Evolutionary conservation across 306 rosid genomes (phyloP), one percentile per base, ranked within the genome.

Genomic region (Ziziphus jujuba): DNA sequence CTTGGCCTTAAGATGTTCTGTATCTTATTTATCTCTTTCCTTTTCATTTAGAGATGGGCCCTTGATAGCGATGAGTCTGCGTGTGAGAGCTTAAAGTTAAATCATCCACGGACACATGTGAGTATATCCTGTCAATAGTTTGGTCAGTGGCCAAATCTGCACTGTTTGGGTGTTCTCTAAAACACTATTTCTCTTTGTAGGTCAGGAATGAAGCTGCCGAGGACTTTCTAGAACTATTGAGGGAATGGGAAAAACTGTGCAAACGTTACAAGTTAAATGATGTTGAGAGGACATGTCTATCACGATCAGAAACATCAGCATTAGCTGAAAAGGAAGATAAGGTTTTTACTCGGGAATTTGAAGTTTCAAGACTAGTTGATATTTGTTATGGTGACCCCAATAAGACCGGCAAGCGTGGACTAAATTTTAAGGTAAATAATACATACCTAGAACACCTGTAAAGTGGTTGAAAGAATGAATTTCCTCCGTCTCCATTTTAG

Each of bases 181-280:
- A 56, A 22, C 43, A 50, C 7, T 63, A 31, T 53, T 38, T 66
- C 49, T 55, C 53, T 66, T 54, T 71, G 54, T 80, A 92, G 98
- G 93, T 92, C 80, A 90, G 93, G 71, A 92, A 92, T 79, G 97
- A 89, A 76, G 74, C 88, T 31, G 96, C 96, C 9, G 93, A 86
- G 73, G 87, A 92, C 60, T 92, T 89, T 80, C 84, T 92, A 9
- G 84, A 78, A 35, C 83, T 92, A 61, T 56, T 92, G 66, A 92
- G 80, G 81, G 91, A 86, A 72, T 92, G 98, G 98, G 93, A 86
- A 63, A 90, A 86, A 65, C 82, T 92, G 68, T 86, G 98, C 77
- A 82, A 53, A 76, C 88, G 77, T 61, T 83, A 72, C 78, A 74
- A 68, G 49, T 80, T 47, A 43, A 59, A 22, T 72, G 77, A 50